Evolutionary conservation across 352 stramenopile species (phyloP), one percentile per base, ranked within the genome.

Genomic region (Phytophthora meadii): DNA sequence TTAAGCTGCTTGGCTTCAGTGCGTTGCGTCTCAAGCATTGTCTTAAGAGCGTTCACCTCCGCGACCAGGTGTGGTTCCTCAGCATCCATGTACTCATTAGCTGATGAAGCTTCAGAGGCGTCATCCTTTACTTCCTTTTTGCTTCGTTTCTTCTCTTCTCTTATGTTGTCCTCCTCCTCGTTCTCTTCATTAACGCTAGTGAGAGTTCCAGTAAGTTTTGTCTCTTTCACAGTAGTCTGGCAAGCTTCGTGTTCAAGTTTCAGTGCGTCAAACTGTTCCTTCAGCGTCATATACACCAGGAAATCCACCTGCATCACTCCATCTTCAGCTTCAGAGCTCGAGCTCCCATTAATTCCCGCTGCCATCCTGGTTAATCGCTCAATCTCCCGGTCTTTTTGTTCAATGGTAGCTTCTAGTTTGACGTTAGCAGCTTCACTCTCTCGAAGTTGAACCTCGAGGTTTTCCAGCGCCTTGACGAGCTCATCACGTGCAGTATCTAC

Each of bases 301-400:
- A 84, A 86, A 22, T 90, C 82, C 44, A 87, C 76, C 32, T 84
- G 72, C 71, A 79, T 78, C 28, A 79, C 72, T 17, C 57, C 71
- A 22, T 77, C 69, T 8, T 78, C 63, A 27, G 65, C 64, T 9
- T 70, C 54, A 10, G 46, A 52, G 34, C 34, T 72, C 73, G 74
- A 47, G 37, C 25, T 27, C 61, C 22, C 30, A 51, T 57, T 28
- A 82, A 73, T 32, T 68, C 72, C 41, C 72, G 69, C 47, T 75
- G 77, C 54, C 73, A 74, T 39, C 52, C 34, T 66, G 48, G 62
- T 75, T n/a, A 91, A 55, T 10, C 78, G 56, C 25, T 84, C 49
- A 50, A 91, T 81, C 54, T 73, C 54, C 6, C 69, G 32, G 39
- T 89, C 76, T 39, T 88, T 88, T 9, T 70, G 39, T 27, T 86